Evolutionary conservation across 2,329 filamentous ascomycete species (phyloP), one percentile per base, ranked within the genome.

Genomic region (Cercospora beticola): DNA sequence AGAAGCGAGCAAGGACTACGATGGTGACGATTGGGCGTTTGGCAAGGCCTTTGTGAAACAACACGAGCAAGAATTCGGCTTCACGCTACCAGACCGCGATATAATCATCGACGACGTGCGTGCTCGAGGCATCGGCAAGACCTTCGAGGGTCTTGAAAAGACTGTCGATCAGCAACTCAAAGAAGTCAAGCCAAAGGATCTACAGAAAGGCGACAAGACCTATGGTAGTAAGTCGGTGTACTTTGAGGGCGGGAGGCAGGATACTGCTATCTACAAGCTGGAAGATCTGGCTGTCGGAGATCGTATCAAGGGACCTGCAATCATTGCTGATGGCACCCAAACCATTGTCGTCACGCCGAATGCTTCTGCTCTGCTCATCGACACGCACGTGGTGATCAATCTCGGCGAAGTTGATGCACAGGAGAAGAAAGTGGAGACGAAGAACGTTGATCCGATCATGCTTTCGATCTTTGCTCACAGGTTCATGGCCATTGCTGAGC

Each of bases 1-100:
- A 62, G 89, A 92, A 66, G 84, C 84, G 0, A 81, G 87, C 68
- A 84, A 85, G 46, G 82, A 85, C 14, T 91, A 86, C 71, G 83
- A 79, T 26, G 89, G 88, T 6, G 87, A 92, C 65, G 86, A 90
- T 8, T 96, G 92, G 91, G 91, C 89, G 0, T 97, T 94, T 80
- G 92, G 90, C 2, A 87, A 89, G 72, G 93, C 92, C 0, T 97
- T 98, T 75, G 84, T 96, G 33, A 88, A 89, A 74, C 92, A 97
- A 74, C 94, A 97, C 77, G 89, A 93, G 63, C 93, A 95, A 76
- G 94, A 97, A 77, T 97, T 97, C 76, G 93, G 93, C 0, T 97
- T 97, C 76, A 96, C 92, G 0, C 83, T 97, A 2, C 88, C 89
- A 26, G 92, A 96, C 68, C 86, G 93, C 65, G 92, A 97, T 73